Base-by-base conservation (phyloP, 140 eudicot genomes). In the Eryngium alpinum region DNA sequence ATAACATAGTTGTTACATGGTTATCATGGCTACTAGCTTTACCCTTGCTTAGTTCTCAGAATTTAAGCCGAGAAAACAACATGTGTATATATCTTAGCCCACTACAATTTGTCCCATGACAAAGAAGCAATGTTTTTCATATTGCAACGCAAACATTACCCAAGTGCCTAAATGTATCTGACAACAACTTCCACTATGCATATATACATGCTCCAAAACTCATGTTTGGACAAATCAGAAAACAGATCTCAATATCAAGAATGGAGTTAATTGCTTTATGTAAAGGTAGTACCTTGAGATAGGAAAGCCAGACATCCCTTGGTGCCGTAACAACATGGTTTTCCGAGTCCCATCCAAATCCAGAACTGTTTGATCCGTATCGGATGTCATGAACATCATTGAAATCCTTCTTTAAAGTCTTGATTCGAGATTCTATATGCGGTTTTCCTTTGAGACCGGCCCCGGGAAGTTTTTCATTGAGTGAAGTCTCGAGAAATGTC, bases 21-120 rank as follows among this genome's bases (percentile, higher is more conserved):
- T 44, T 83, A 29, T 43, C 70, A 32, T 60, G 38, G 72, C 22
- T 46, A 67, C 75, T 25, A 79, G 73, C 53, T 78, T 62, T 22
- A 17, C 27, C 77, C 70, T 84, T 53, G 82, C 69, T 44, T 77
- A 46, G 50, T 34, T 28, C 77, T 79, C 60, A n/a, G 79, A 73
- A 24, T 79, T 24, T 21, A 82, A 67, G 75, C 72, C 44, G 9
- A 84, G 79, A 32, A 80, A 77, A 72, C 38, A 83, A 82, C n/a
- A 44, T 33, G 62, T 72, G 79, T 32, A 85, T 21, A 38, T 38
- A 38, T 32, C 33, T 29, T 31, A 69, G 75, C 49, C 74, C 34
- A 80, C 70, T 80, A 71, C 80, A 84, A 83, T 59, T 65, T 77
- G 82, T 65, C 85, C 79, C 86, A 85, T 74, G 79, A 78, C 82